Evolutionary conservation across 2,329 filamentous ascomycete species (phyloP).

Genomic region (Xylaria sp.): DNA sequence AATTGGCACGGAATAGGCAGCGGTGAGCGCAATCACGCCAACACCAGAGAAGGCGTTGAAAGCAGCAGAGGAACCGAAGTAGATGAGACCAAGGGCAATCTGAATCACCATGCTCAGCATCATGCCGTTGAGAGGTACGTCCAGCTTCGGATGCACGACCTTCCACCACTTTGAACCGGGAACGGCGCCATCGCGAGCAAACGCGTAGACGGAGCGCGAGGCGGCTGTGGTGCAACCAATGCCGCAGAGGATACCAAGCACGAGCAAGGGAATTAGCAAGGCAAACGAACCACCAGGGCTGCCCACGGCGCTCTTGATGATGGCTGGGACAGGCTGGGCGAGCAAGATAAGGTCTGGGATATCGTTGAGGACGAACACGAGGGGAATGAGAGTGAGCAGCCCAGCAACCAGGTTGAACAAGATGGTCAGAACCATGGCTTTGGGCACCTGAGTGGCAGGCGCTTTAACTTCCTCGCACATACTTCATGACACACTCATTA

Average conservation of each 20-base stretch:
- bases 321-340: constrained; percentile 71
- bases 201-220: constrained; percentile 75
- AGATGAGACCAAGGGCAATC: constrained; percentile 72
- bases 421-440: constrained; percentile 76
- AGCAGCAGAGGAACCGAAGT: constrained; percentile 75
- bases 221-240: constrained; percentile 76
- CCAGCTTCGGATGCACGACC: constrained; percentile 69
- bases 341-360: constrained; percentile 65
- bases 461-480: constrained; percentile 80
- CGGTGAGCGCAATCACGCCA: constrained; percentile 75
- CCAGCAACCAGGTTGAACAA: constrained; percentile 74
- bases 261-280: constrained; percentile 72
- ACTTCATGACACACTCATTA: constrained; percentile 51
- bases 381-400: constrained; percentile 74
- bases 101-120: constrained; percentile 75
- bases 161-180: constrained; percentile 72
- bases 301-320: constrained; percentile 72
- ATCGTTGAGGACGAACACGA: constrained; percentile 76
- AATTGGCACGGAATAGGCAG: constrained; percentile 75
- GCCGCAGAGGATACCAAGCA: constrained; percentile 74
- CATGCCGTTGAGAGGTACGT: constrained; percentile 77
- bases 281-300: constrained; percentile 70
- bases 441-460: constrained; percentile 75
- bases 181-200: constrained; percentile 76
- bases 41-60: constrained; percentile 79